Evolutionary conservation across 73 alveolate genomes (phyloP), one percentile per base, ranked within the genome.

Genomic region (Paramecium sonneborni): DNA sequence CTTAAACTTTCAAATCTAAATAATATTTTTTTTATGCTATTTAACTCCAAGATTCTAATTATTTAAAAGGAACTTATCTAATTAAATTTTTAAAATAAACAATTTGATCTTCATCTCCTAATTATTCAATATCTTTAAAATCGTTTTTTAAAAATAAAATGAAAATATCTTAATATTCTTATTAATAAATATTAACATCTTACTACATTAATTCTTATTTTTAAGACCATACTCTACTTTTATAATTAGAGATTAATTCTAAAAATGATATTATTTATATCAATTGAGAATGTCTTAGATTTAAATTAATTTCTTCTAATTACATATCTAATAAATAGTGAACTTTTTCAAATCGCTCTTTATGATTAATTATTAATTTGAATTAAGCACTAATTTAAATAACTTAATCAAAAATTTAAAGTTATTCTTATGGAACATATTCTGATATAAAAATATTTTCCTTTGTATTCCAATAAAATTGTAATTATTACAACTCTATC

Each of bases 381-480:
- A 21, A 39, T 39, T 79, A 79, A 44, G 90, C 90, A 79, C 90
- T 79, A 6, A 79, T 79, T 20, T 44, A 24, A 11, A 79, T 79
- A 38, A 79, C 74, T 44, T 79, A 32, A 79, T 79, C 90, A 23
- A 44, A 24, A 3, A 18, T 43, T 62, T 30, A 7, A 18, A 41
- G 74, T 44, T 79, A 44, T 44, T 74, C 55, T 30, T 35, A 38
- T 30, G 87, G 87, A 74, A 62, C 55, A 79, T 20, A 44, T 20
- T 69, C 35, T 5, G 85, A 23, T 32, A 69, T 24, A 30, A 90
- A 57, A n/a, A 48, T 39, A 10, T 26, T 38, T 20, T 90, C 94
- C 1, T 70, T 88, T 12, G 68, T 21, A 55, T 94, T 79, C 91
- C 93, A 88, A 88, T 93, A 95, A 0, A 95, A 43, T 15, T 93